phyloP scores from a whole-genome alignment of 441 rosid species.

The Brassica balearica region DNA sequence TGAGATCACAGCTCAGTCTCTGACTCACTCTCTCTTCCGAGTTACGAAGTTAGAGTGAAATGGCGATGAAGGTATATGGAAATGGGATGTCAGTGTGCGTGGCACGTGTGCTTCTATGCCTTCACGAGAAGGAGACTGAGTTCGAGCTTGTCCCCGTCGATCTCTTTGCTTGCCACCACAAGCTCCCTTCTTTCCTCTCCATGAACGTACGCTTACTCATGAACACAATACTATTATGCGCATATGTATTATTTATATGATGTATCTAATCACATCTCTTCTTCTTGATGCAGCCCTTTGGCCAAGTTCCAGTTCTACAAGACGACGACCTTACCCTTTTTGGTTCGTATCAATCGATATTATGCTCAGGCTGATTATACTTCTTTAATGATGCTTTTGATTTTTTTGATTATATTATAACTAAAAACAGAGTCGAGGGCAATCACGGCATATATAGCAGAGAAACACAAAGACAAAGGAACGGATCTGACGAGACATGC shows the following conservation, averaged over 20 bases:
- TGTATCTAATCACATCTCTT: background rate
- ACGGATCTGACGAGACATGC: slow-evolving; percentile 59
- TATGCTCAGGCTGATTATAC: too few species aligned
- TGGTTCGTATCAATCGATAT: slow-evolving; percentile 49
- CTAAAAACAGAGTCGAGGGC: slow-evolving; percentile 72
- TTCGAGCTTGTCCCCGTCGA: slow-evolving; percentile 69
- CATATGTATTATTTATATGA: background rate
- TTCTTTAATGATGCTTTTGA: background rate
- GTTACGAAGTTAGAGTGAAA: slow-evolving; percentile 33
- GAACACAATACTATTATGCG: background rate
- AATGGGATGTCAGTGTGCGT: slow-evolving; percentile 63
- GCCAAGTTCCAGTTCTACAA: slow-evolving; percentile 76
- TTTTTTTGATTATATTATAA: too few species aligned
- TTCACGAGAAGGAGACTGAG: slow-evolving; percentile 66
- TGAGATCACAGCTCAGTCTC: background rate
- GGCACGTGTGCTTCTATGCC: slow-evolving; percentile 60
- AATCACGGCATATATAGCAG: slow-evolving; percentile 65
- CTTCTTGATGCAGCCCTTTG: slow-evolving; percentile 69
- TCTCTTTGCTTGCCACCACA: slow-evolving; percentile 65
- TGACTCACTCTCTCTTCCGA: slow-evolving; percentile 17
- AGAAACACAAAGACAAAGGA: slow-evolving; percentile 64
- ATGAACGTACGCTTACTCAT: slow-evolving; percentile 53
- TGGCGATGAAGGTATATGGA: slow-evolving; percentile 68
- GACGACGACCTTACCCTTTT: slow-evolving; percentile 74
- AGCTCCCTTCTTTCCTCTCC: slow-evolving; percentile 59